Base-by-base conservation (phyloP, 805 yeast genomes). In the Cyberlindnera samutprakarnensis region DNA sequence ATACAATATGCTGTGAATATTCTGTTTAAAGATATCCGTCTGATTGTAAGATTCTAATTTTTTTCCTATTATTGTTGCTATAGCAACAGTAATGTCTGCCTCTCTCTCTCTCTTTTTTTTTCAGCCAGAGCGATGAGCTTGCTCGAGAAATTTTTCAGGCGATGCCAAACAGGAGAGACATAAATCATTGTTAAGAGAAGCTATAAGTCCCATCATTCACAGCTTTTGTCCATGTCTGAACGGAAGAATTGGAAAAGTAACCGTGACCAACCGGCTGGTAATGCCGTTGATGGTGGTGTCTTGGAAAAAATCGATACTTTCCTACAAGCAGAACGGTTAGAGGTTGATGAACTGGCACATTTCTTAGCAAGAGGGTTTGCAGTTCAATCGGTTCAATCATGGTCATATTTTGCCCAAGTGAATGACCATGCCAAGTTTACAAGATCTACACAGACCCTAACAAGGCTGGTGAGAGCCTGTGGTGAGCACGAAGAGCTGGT, bases 371-470 rank as follows among this genome's bases (percentile, higher is more conserved):
- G 50, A 31, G 65, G 64, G 6, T 57, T 52, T 30, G 50, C 47
- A 3, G 38, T 48, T 8, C 68, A 65, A 39, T 42, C 59, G 12
- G 42, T 64, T 2, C 73, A 68, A 36, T 42, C 65, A 5, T 70
- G 75, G 73, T 62, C 70, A 3, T 66, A 61, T 39, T 64, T 54
- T 38, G 63, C 70, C 0, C 68, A 61, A 37, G 52, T 54, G 24
- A 56, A 76, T 46, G 76, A 78, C 36, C 77, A 74, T 46, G 49
- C 60, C 3, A 67, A 64, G 29, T 65, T 76, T 40, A 60, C 72
- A 1, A 59, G 56, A 14, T 35, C 68, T 3, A 62, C 79, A 0
- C 54, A 57, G 2, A 56, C 58, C 12, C 39, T 80, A 7, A 47
- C 64, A 2, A 66, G 57, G 27, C 36, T 67, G 0, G 29, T 70